Conservation (phyloP, 2,329 filamentous ascomycete species). For the Calonectria crousiana region DNA sequence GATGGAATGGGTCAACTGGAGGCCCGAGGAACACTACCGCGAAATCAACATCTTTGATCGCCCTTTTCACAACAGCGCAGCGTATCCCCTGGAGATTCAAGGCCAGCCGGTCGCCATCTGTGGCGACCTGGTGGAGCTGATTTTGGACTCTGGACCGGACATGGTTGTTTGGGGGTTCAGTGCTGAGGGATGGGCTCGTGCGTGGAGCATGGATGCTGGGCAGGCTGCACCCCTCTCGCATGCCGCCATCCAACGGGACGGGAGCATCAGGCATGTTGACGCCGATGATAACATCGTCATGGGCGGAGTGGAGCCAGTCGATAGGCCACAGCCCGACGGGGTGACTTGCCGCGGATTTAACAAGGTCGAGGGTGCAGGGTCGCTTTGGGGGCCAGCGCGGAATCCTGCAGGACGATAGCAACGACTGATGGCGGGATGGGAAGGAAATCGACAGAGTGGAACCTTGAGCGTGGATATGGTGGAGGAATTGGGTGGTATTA, state of each 20-base stretch:
- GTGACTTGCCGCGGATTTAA: slow-evolving; percentile 26
- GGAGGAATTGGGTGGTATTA: slow-evolving; percentile 51
- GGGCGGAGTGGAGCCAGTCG: slow-evolving; percentile 31
- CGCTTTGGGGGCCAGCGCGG: slow-evolving; percentile 3
- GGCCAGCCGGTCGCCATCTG: slow-evolving; percentile 49
- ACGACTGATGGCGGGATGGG: slow-evolving; percentile 29
- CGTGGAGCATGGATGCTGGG: slow-evolving; percentile 48
- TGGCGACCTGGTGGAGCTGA: slow-evolving; percentile 48
- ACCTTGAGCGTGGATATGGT: slow-evolving; percentile 47
- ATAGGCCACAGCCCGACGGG: slow-evolving; percentile 16
- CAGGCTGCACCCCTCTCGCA: slow-evolving; percentile 30
- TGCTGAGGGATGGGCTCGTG: slow-evolving; percentile 48
- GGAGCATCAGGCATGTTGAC: slow-evolving; percentile 49
- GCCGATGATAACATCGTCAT: slow-evolving; percentile 47
- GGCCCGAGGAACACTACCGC: slow-evolving; percentile 35
- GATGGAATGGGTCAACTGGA: slow-evolving; percentile 33
- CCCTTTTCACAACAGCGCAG: slow-evolving; percentile 26
- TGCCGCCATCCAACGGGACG: slow-evolving; percentile 45
- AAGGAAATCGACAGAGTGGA: slow-evolving; percentile 35
- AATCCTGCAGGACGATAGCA: slow-evolving; percentile 30
- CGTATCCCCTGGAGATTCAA: slow-evolving; percentile 47
- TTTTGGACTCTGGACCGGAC: slow-evolving; percentile 48
- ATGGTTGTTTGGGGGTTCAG: slow-evolving; percentile 52
- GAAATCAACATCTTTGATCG: slow-evolving; percentile 36
- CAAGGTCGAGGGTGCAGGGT: slow-evolving; percentile 21